Base-by-base conservation (phyloP, 345 rosid genomes). In the Dovyalis caffra region DNA sequence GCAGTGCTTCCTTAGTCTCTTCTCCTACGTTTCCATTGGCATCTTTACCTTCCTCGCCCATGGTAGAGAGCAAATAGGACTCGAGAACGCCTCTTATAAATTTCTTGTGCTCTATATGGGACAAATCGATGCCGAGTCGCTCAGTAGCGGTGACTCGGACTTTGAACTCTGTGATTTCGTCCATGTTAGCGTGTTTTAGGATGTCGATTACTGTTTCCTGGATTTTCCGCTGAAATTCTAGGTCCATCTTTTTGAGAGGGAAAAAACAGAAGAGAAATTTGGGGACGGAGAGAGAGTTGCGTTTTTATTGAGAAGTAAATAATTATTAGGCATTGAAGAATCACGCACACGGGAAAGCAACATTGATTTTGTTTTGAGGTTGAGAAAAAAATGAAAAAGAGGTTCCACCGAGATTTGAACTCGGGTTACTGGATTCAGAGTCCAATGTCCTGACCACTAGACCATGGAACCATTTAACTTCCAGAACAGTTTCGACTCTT, bases 111-210 rank as follows among this genome's bases (percentile, higher is more conserved):
- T 82, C 37, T 26, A 69, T 12, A 15, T 67, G 83, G 0, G 89
- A 83, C 63, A 92, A 88, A 66, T 88, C 93, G 78, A 90, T 15
- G 63, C 89, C 91, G 66, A 90, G 89, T 35, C 74, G 86, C 78
- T 81, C 80, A 2, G 93, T 82, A 70, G 87, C 93, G 15, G 77
- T 63, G 29, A 72, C 58, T 37, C 97, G 88, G 85, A 91, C 87
- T 72, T 88, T 88, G 85, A 86, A 91, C 90, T 92, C 97, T 5
- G 93, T 92, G 84, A 90, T 84, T 16, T 75, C 84, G 26, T 85
- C 89, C 85, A 92, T 75, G 80, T 92, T 82, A 20, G 91, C 87
- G 58, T 73, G 72, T 67, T 69, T 85, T 25, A 92, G 94, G 34
- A 91, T 80, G 2, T 80, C 83, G 62, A 69, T 78, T 49, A 92